Percentiles rank a stretch among this genome's conserved stretches.
These are phyloP conservation scores for Cokeromyces recurvatus DNA, from an alignment of 371 early-diverging fungal species.

Conservation along the genomic window DNA sequence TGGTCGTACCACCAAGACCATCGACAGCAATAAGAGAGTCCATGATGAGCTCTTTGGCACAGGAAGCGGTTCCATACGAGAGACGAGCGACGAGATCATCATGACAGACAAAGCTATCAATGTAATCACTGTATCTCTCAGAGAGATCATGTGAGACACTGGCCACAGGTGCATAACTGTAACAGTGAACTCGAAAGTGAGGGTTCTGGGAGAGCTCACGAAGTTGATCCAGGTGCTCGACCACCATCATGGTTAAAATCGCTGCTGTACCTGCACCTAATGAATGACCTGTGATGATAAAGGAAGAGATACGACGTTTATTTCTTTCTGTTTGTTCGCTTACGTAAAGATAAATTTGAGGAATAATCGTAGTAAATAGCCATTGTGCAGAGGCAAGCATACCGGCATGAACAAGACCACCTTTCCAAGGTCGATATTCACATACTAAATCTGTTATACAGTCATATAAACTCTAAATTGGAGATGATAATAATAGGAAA, in stretches of 20 bases:
- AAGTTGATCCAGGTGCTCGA: conserved; percentile 58
- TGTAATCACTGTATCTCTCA: conserved; percentile 57
- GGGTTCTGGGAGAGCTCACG: conserved; percentile 41
- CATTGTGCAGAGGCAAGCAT: conserved; percentile 69
- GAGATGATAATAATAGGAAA: too few species aligned
- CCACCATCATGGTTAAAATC: conserved; percentile 74
- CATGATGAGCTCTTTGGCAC: conserved; percentile 46
- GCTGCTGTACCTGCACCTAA: conserved; percentile 79
- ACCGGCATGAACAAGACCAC: conserved; percentile 78
- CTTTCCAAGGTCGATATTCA: conserved; percentile 78
- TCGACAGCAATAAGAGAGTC: conserved; percentile 41
- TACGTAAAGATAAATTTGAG: conserved; percentile 51
- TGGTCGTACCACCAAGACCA: conserved; percentile 37
- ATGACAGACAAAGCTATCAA: conserved; percentile 71
- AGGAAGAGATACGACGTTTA: conserved; percentile 12
- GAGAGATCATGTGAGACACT: conserved; percentile 67
- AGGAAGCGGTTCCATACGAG: conserved; percentile 68
- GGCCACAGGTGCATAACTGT: conserved; percentile 54
- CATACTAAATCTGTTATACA: conserved; percentile 49
- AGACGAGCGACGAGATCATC: conserved; percentile 76
- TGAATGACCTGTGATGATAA: conserved; percentile 63
- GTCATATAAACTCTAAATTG: conserved; percentile 34
- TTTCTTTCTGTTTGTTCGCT: conserved; percentile 13
- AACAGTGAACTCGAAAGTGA: conserved; percentile 42
- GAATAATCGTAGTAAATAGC: conserved; percentile 25